A percentile compares a stretch with the other conserved stretches of the same genome.
Conservation (phyloP, 2,329 filamentous ascomycete species). For the Fusarium sp. region DNA sequence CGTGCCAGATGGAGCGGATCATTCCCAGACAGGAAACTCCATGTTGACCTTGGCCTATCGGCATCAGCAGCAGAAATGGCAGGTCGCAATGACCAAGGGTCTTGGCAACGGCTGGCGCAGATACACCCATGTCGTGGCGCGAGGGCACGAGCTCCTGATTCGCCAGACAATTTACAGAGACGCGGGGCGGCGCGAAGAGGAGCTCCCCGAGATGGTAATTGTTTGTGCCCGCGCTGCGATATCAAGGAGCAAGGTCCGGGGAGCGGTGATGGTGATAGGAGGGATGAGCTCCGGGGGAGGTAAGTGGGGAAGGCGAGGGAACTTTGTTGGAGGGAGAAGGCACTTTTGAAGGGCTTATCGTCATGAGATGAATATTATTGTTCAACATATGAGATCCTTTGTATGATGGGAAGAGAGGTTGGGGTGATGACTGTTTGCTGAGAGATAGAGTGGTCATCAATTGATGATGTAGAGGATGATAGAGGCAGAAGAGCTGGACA, state of each 20-base stretch:
- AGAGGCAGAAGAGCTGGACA: neutral
- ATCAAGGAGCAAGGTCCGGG: conserved; percentile 20
- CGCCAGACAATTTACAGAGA: conserved; percentile 19
- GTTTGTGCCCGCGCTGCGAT: conserved; percentile 6
- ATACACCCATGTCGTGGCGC: conserved; percentile 27
- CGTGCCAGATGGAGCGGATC: conserved; percentile 1
- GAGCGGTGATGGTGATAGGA: conserved; percentile 29
- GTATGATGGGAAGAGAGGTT: neutral
- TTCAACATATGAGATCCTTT: conserved; percentile 8
- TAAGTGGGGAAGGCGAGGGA: conserved; percentile 31
- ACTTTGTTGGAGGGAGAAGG: conserved; percentile 32
- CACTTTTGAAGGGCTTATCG: conserved; percentile 29
- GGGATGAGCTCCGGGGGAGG: neutral
- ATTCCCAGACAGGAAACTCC: conserved; percentile 27
- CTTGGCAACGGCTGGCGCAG: conserved; percentile 38
- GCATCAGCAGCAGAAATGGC: conserved; percentile 35
- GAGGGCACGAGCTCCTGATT: conserved; percentile 14
- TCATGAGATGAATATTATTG: neutral
- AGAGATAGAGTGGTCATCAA: neutral
- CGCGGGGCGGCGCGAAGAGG: conserved; percentile 3
- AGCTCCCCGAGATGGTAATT: conserved; percentile 3
- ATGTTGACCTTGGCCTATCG: conserved; percentile 20
- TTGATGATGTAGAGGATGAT: neutral
- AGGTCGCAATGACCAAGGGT: conserved; percentile 33
- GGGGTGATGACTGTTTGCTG: neutral